Conservation (phyloP, 2,329 filamentous ascomycete species). For the Tolypocladium guangdongense region DNA sequence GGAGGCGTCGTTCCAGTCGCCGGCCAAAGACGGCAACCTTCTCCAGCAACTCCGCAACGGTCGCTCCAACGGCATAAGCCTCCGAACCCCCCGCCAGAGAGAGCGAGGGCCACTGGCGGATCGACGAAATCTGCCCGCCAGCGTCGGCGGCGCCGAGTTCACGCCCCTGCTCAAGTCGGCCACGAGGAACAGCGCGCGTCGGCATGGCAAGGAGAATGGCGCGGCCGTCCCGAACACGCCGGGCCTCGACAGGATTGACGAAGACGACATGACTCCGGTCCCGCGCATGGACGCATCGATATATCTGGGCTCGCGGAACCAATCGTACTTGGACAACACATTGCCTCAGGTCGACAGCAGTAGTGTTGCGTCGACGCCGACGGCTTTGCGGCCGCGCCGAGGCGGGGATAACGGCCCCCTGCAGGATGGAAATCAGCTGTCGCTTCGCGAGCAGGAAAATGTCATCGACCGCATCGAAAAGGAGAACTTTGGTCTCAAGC, state of each 20-base stretch:
- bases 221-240: constrained; percentile 56
- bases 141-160: constrained; percentile 66
- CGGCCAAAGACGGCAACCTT: constrained; percentile 57
- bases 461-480: constrained; percentile 95
- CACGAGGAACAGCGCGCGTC: constrained; percentile 60
- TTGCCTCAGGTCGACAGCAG: constrained; percentile 67
- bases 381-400: constrained; percentile 56
- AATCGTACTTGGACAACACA: constrained; percentile 56
- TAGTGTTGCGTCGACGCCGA: constrained; percentile 73
- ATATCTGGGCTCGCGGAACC: constrained; percentile 54
- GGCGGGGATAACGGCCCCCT: constrained; percentile 56
- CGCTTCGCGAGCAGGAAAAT: constrained; percentile 87
- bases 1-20: constrained; percentile 78
- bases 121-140: constrained; percentile 58
- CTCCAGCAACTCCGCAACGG: constrained; percentile 64
- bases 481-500: constrained; percentile 92
- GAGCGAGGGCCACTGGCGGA: constrained; percentile 58
- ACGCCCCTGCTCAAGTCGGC: constrained; percentile 82
- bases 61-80: constrained; percentile 40
- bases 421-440: constrained; percentile 81
- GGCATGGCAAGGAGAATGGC: constrained; percentile 50
- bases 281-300: constrained; percentile 64
- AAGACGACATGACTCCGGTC: constrained; percentile 64
- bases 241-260: constrained; percentile 53
- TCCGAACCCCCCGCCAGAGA: constrained; percentile 64